Evolutionary conservation across 768 basidiomycete species (phyloP), one percentile per base, ranked within the genome.

Genomic region (Tricholoma flavovirens): DNA sequence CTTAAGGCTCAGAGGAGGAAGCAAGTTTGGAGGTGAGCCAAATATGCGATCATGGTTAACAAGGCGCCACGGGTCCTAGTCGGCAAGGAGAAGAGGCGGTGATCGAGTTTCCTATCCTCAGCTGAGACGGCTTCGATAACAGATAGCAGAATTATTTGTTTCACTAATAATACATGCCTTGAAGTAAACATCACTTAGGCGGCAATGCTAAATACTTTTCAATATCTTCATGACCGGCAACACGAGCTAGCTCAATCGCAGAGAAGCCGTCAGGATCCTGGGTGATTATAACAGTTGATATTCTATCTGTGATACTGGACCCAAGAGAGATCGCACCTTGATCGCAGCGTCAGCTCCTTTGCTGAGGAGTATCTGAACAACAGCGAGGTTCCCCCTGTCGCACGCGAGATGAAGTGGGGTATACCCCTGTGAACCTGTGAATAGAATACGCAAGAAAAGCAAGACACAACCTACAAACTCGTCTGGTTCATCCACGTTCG

Each of bases 341-440:
- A 88, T 71, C 30, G 70, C 69, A 43, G 64, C 67, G 62, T 92
- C 82, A 5, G 87, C 93, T 4, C 90, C 91, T 51, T 75, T 73
- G 19, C 74, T 62, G 17, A 94, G 66, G 38, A 97, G 69, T 4
- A 84, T 55, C 59, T 77, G 70, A 1, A 88, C 87, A 2, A 81
- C 71, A 0, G 75, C 73, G 6, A 74, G 54, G 62, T 84, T 77
- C 1, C 94, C 94, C 64, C 93, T 76, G 68, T 97, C 94, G 24
- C 86, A 83, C 4, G 94, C 93, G 0, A 95, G 76, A 63, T 97
- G 94, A 17, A 97, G 71, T 7, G 93, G 79, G 0, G 93, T 90
- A 67, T 93, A 93, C 33, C 91, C 93, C 94, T 97, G 63, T 17
- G 48, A 51, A 54, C 59, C 19, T 26, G 52, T 56, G 56, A 53